These are phyloP conservation scores for Metschnikowia henanensis DNA, from an alignment of 805 yeast species.

Conservation along the genomic window DNA sequence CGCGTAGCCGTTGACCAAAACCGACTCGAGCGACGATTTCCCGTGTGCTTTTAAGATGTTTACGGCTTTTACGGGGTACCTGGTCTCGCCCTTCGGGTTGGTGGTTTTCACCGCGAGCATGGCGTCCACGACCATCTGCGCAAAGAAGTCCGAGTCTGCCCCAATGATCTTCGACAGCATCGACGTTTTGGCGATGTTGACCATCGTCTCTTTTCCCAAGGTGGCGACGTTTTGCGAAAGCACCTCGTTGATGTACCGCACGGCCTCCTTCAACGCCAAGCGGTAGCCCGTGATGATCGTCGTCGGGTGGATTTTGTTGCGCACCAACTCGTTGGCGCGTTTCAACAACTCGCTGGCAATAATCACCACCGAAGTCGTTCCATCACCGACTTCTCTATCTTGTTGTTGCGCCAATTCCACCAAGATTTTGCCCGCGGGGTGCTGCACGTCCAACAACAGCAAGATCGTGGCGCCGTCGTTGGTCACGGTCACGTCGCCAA, in stretches of 20 bases:
- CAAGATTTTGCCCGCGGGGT: conserved; percentile 95
- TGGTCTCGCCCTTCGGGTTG: conserved; percentile 81
- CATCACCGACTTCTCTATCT: conserved; percentile 98
- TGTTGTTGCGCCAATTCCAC: conserved; percentile 96
- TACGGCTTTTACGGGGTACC: conserved; percentile 96
- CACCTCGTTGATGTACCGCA: conserved; percentile 69
- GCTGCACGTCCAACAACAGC: conserved; percentile 90
- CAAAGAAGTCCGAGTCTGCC: conserved; percentile 91
- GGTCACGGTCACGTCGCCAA: conserved; percentile 75
- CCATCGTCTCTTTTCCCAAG: conserved; percentile 60
- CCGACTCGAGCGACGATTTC: conserved; percentile 83
- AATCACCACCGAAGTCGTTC: conserved; percentile 95
- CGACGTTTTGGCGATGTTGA: conserved; percentile 90
- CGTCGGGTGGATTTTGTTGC: conserved; percentile 94
- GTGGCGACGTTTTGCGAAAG: conserved; percentile 74
- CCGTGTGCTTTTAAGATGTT: conserved; percentile 97
- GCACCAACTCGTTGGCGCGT: conserved; percentile 92
- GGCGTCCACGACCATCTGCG: conserved; percentile 92
- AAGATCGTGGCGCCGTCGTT: conserved; percentile 98
- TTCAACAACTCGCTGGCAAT: conserved; percentile 87
- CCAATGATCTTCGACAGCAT: conserved; percentile 89
- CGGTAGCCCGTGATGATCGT: conserved; percentile 96
- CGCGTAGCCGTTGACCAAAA: conserved; percentile 91
- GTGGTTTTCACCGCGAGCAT: conserved; percentile 83
- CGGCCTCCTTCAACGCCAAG: conserved; percentile 83